A percentile compares a stretch with the other conserved stretches of the same genome.
phyloP scores from a whole-genome alignment of 257 asterid species.

The Euphrasia confusa region DNA sequence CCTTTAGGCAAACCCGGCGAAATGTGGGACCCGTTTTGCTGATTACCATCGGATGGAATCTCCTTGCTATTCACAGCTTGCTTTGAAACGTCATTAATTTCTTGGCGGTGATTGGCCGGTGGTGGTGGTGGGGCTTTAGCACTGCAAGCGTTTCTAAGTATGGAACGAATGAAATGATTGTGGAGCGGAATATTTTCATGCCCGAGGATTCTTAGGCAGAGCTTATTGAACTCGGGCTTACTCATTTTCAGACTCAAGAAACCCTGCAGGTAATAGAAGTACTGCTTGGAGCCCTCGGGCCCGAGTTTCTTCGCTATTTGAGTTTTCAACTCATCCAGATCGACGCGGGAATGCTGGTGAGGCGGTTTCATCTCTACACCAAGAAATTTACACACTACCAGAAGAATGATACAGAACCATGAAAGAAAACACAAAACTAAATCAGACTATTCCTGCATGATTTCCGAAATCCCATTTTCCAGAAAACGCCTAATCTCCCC shows the following conservation, averaged over 20 bases:
- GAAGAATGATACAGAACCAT: conserved; percentile 30
- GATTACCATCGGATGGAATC: conserved; percentile 37
- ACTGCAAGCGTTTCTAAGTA: conserved; percentile 61
- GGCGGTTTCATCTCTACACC: conserved; percentile 65
- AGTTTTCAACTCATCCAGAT: conserved; percentile 69
- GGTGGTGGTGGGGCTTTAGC: conserved; percentile 55
- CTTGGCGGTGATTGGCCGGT: conserved; percentile 29
- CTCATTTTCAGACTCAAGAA: conserved; percentile 67
- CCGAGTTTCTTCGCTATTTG: conserved; percentile 72
- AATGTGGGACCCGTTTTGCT: conserved; percentile 52
- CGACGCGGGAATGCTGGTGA: conserved; percentile 67
- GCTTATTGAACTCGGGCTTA: conserved; percentile 70
- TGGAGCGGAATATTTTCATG: conserved; percentile 75
- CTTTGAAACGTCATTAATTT: conserved; percentile 36
- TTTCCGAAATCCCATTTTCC: conserved; percentile 45
- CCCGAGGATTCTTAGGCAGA: conserved; percentile 63
- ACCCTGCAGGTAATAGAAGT: conserved; percentile 62
- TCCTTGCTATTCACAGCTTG: conserved; percentile 38
- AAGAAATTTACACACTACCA: conserved; percentile 23
- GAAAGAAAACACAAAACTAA: conserved; percentile 26
- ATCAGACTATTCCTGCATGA: conserved; percentile 46
- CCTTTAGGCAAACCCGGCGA: conserved; percentile 58
- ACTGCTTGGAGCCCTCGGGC: conserved; percentile 71
- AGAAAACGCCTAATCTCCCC: conserved; percentile 36
- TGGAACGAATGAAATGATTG: conserved; percentile 71